These are phyloP conservation scores for Stygiomarasmius scandens DNA, from an alignment of 1,284 basidiomycete species.

Conservation along the genomic window DNA sequence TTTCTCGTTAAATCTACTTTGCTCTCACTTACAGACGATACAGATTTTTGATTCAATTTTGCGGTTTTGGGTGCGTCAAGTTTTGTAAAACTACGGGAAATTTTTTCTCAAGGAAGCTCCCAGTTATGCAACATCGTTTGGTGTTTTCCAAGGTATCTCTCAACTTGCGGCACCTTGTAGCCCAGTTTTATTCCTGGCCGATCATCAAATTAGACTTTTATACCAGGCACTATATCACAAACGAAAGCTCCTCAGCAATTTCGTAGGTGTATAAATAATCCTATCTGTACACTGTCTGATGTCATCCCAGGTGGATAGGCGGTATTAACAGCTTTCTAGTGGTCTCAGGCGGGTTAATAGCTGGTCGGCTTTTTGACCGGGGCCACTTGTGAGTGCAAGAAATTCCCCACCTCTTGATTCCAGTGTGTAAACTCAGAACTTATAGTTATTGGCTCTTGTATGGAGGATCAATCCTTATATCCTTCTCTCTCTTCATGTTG, in stretches of 20 bases:
- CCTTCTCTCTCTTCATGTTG: slow-evolving; percentile 13
- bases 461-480: slow-evolving; percentile 21
- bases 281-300: neutral
- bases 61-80: slow-evolving; percentile 36
- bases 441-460: slow-evolving; percentile 21
- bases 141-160: slow-evolving; percentile 43
- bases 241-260: slow-evolving; percentile 36
- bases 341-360: slow-evolving; percentile 36
- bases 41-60: slow-evolving; percentile 32
- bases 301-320: slow-evolving; percentile 49
- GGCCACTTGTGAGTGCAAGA: slow-evolving; percentile 9
- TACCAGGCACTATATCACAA: slow-evolving; percentile 34
- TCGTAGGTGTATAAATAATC: slow-evolving; percentile 27
- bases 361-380: slow-evolving; percentile 32
- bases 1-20: neutral
- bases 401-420: no score
- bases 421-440: neutral
- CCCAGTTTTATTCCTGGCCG: slow-evolving; percentile 5
- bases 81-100: neutral
- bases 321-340: slow-evolving; percentile 46
- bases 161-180: neutral
- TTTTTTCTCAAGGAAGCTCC: neutral
- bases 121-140: slow-evolving; percentile 40
- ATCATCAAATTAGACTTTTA: slow-evolving; percentile 32
- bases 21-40: neutral